These are phyloP conservation scores for Rhizopogon vulgaris DNA, from an alignment of 768 basidiomycete genomes.

Conservation along the genomic window DNA sequence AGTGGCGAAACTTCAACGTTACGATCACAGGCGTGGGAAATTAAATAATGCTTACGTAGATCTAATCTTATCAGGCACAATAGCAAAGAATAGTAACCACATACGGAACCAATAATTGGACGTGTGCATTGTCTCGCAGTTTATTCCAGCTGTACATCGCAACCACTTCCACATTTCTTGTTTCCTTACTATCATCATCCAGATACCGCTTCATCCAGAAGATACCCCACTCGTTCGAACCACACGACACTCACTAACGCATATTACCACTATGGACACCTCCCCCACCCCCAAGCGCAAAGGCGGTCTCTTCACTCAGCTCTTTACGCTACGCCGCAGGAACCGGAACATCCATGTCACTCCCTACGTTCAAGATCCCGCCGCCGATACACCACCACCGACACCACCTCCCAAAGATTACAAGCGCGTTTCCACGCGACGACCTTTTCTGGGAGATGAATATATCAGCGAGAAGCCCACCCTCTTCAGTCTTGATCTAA, in stretches of 20 bases:
- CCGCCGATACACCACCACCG: constrained; percentile 7
- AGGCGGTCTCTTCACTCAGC: constrained; percentile 10
- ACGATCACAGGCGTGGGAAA: too few relatives aligned
- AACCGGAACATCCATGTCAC: not conserved
- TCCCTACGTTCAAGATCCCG: constrained; percentile 6
- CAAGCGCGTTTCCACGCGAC: constrained; percentile 12
- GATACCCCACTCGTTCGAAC: constrained; percentile 1
- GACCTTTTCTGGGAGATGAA: constrained; percentile 14
- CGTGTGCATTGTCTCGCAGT: constrained; percentile 3
- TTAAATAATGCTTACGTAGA: not conserved
- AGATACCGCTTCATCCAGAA: not conserved
- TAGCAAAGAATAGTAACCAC: constrained; percentile 10
- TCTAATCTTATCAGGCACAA: constrained; percentile 20
- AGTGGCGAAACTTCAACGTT: too few relatives aligned
- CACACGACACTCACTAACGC: constrained; percentile 5
- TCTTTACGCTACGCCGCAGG: constrained; percentile 8
- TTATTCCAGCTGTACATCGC: not conserved
- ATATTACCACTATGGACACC: not conserved
- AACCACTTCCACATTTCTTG: constrained; percentile 3
- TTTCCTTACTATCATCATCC: constrained; percentile 8
- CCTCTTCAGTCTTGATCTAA: not conserved
- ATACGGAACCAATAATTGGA: not conserved
- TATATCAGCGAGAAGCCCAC: constrained; percentile 2
- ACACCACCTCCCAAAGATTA: constrained; percentile 21
- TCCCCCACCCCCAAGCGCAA: constrained; percentile 3